Evolutionary conservation across 305 asterid genomes (phyloP).

Genomic region (Petunia hybrid): DNA sequence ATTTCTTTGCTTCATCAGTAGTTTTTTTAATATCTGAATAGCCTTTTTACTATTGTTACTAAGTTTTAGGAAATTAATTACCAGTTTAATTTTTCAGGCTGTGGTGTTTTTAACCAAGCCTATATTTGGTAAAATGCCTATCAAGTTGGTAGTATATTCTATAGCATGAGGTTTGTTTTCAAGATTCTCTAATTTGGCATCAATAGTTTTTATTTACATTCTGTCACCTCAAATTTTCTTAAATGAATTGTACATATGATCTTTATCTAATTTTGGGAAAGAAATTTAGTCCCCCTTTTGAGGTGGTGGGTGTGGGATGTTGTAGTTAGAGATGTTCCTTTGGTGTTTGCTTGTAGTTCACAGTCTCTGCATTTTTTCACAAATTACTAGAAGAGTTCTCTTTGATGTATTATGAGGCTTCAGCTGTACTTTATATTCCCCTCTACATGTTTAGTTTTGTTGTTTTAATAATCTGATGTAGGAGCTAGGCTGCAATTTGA

Average conservation of each 20-base stretch:
- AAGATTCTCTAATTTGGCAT: background rate
- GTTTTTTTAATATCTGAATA: background rate
- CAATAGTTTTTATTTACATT: background rate
- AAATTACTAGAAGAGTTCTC: background rate
- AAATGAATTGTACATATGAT: background rate
- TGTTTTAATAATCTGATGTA: background rate
- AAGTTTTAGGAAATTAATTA: conserved; percentile 14
- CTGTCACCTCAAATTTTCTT: background rate
- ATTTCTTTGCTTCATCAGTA: background rate
- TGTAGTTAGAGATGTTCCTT: conserved; percentile 17
- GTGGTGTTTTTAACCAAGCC: background rate
- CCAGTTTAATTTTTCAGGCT: background rate
- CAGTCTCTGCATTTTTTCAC: background rate
- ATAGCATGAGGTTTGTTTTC: background rate
- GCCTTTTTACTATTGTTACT: background rate
- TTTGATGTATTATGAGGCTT: background rate
- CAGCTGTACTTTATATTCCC: background rate
- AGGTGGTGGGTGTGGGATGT: background rate
- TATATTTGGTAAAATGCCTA: conserved; percentile 8
- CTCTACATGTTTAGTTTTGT: background rate
- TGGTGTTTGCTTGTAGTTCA: too few relatives aligned
- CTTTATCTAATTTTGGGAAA: background rate
- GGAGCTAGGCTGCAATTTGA: background rate
- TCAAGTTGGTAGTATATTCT: background rate
- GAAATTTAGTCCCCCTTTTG: background rate